These are phyloP conservation scores for Lactarius indigo DNA, from an alignment of 768 basidiomycete genomes.

Conservation along the genomic window DNA sequence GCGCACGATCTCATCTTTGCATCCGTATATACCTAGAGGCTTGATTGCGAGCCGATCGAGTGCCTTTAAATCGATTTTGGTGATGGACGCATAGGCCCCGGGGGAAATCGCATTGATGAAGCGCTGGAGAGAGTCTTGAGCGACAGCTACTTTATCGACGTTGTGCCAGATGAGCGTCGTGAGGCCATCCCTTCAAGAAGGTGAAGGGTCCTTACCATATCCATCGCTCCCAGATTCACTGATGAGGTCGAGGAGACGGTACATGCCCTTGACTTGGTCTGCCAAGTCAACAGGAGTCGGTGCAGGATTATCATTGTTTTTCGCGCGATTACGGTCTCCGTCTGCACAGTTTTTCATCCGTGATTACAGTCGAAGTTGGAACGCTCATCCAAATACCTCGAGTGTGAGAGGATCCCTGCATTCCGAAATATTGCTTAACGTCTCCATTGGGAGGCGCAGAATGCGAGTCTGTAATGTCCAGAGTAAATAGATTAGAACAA, in stretches of 20 bases:
- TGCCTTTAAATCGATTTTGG: conserved; percentile 25
- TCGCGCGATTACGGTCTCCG: not conserved
- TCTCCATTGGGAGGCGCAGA: not conserved
- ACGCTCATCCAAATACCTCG: too few species aligned
- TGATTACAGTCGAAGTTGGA: too few species aligned
- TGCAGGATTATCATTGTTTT: not conserved
- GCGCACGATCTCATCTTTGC: conserved; percentile 44
- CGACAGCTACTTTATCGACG: conserved; percentile 62
- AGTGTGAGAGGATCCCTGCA: not conserved
- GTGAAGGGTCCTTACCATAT: conserved; percentile 37
- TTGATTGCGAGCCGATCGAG: conserved; percentile 46
- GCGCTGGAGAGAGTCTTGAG: conserved; percentile 43
- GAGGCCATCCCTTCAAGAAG: too few species aligned
- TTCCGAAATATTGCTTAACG: not conserved
- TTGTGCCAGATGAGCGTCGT: not conserved
- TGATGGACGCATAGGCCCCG: conserved; percentile 46
- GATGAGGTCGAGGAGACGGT: conserved; percentile 32
- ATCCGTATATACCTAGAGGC: conserved; percentile 56
- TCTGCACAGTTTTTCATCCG: too few species aligned
- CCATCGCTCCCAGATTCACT: conserved; percentile 46
- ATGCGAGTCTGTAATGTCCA: not conserved
- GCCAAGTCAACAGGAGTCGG: not conserved
- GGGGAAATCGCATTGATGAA: conserved; percentile 48
- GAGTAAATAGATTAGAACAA: not conserved
- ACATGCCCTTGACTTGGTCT: not conserved